Base-by-base conservation (phyloP, 108 stramenopile genomes). In the Fragilariopsis cylindrus region DNA sequence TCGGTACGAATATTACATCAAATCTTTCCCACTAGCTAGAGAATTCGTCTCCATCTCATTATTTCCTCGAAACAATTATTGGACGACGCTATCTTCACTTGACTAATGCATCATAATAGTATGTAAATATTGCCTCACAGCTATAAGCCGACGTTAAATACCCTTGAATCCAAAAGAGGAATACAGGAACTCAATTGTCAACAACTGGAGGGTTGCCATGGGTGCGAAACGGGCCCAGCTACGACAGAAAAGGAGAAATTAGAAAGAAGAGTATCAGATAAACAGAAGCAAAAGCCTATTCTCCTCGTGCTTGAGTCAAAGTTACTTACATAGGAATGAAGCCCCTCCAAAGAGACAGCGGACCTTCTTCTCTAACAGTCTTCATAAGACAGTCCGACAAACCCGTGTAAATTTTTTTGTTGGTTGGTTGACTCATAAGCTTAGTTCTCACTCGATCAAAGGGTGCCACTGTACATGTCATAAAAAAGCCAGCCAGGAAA, bases 401-500 rank as follows among this genome's bases (percentile, higher is more conserved):
- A 44, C 85, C 84, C 15, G 60, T 62, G 73, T 87, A 89, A 3
- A 87, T 40, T 69, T 82, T 87, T 44, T 67, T 40, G 57, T 85
- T 72, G 13, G 85, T 81, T 1, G 88, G 88, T 54, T 86, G 85
- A 56, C 82, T 86, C 85, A 89, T 89, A 40, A 89, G 75, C 42
- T 64, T 75, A 3, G 85, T 83, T 49, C 82, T 75, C 56, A 86
- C 76, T 48, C 69, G 73, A 69, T 89, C 88, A 69, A 85, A 86
- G 12, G 85, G 88, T 30, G 81, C 60, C 7, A 94, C 93, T 9
- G 96, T 94, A 44, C 82, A 82, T 30, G 93, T 92, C 93, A 94
- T 94, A 76, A 93, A 73, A 55, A 79, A 72, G 47, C 82, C 79
- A 49, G 83, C 79, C 21, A 84, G 43, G 50, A 81, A 71, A 66